Conservation (phyloP, 129 eudicot genomes). For the Flaveria sonorensis region DNA sequence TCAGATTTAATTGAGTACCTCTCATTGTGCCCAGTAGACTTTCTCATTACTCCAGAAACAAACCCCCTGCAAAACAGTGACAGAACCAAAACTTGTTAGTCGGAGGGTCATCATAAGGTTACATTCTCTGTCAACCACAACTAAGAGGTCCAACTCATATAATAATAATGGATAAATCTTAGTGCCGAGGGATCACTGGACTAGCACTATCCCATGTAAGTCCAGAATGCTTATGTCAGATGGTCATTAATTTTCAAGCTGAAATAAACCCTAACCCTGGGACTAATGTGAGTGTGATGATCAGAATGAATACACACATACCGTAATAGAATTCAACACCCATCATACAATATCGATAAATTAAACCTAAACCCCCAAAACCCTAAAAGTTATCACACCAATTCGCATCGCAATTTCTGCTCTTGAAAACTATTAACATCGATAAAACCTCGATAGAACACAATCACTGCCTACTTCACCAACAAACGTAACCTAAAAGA, state of each 20-base stretch:
- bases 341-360: neutral
- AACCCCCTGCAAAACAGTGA: conserved; percentile 7
- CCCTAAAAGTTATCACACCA: conserved; percentile 1
- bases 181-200: neutral
- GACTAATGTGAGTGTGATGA: neutral
- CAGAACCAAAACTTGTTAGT: too few relatives aligned
- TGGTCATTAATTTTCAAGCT: neutral
- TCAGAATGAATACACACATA: conserved; percentile 1
- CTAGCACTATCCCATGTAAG: conserved; percentile 3
- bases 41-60: conserved; percentile 46
- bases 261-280: conserved; percentile 19
- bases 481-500: neutral
- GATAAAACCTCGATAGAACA: conserved; percentile 1
- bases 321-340: conserved; percentile 1
- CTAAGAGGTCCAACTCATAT: too few relatives aligned
- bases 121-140: too few relatives aligned
- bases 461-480: conserved; percentile 5
- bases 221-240: neutral
- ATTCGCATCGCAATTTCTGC: neutral
- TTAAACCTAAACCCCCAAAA: neutral
- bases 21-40: conserved; percentile 51
- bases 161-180: too few relatives aligned
- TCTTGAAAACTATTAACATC: neutral
- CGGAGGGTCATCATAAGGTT: too few relatives aligned
- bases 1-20: conserved; percentile 38